Evolutionary conservation across 2,329 filamentous ascomycete genomes (phyloP).

Genomic region (Fusarium burgessii): DNA sequence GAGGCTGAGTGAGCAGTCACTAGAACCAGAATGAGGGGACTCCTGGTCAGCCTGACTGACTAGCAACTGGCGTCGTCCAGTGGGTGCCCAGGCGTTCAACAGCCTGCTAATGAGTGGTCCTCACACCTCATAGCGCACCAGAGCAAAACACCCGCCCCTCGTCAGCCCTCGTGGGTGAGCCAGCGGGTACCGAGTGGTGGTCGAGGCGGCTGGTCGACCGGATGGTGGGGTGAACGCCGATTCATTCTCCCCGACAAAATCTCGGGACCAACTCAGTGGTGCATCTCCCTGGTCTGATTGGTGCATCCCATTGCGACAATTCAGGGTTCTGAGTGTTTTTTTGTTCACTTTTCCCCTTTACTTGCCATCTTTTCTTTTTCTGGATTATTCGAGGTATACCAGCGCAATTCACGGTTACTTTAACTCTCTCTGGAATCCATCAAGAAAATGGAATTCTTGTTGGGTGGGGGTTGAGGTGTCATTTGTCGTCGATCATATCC

Average conservation of each 20-base stretch:
- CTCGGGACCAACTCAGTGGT: conserved; percentile 46
- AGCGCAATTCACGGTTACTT: conserved; percentile 6
- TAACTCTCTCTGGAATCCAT: conserved; percentile 20
- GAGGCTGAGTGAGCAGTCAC: conserved; percentile 29
- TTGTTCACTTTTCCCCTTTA: conserved; percentile 17
- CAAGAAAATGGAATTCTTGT: conserved; percentile 26
- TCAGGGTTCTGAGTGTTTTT: conserved; percentile 39
- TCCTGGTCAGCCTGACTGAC: conserved; percentile 44
- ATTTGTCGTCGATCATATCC: conserved; percentile 40
- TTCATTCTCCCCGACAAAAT: conserved; percentile 46
- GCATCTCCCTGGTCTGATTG: conserved; percentile 38
- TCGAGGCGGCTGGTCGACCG: conserved; percentile 25
- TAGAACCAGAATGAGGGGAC: conserved; percentile 30
- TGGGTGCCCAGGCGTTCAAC: conserved; percentile 40
- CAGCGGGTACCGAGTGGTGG: conserved; percentile 38
- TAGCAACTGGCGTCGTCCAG: conserved; percentile 35
- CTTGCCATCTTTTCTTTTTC: conserved; percentile 28
- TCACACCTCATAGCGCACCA: conserved; percentile 12
- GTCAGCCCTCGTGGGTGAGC: conserved; percentile 38
- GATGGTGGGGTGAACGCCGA: conserved; percentile 38
- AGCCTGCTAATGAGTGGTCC: conserved; percentile 40
- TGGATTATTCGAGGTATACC: conserved; percentile 19
- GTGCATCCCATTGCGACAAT: conserved; percentile 15
- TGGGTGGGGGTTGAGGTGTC: conserved; percentile 28
- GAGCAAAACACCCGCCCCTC: conserved; percentile 32